These are phyloP conservation scores for Colletotrichum lini DNA, from an alignment of 2,329 filamentous ascomycete genomes.

Conservation along the genomic window DNA sequence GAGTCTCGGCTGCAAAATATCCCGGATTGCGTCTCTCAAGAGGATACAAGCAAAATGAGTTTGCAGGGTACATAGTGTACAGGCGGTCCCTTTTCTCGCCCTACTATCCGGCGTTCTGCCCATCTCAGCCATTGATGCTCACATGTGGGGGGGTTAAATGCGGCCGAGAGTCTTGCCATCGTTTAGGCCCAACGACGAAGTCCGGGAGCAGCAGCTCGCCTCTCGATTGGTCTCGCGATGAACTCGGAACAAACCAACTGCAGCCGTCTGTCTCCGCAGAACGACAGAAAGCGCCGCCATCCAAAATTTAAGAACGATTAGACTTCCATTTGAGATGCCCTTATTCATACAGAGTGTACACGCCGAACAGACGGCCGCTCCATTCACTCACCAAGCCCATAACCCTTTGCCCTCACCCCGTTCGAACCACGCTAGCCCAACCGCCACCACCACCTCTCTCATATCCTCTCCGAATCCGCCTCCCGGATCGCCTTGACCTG, in stretches of 20 bases:
- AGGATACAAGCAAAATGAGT: no score
- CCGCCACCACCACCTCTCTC: slow-evolving; percentile 42
- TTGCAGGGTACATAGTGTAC: no score
- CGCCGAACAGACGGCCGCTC: slow-evolving; percentile 26
- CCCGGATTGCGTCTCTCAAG: no score
- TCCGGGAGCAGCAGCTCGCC: no score
- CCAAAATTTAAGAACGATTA: slow-evolving; percentile 6
- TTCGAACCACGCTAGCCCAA: background rate
- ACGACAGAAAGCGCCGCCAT: background rate
- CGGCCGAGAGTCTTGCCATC: background rate
- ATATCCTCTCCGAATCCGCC: slow-evolving; percentile 66
- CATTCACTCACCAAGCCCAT: background rate
- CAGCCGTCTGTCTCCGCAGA: background rate
- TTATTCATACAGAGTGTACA: slow-evolving; percentile 43
- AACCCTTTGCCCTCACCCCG: background rate
- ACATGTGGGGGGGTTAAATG: no score
- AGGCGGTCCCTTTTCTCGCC: no score
- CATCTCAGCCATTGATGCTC: no score
- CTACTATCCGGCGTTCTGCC: no score
- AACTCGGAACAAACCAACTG: background rate
- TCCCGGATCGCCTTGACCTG: slow-evolving; percentile 65
- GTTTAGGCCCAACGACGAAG: no score
- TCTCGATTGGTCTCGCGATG: background rate
- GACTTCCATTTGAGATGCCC: slow-evolving; percentile 40
- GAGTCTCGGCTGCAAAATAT: no score